phyloP scores from a whole-genome alignment of 495 filamentous ascomycete species.

The Daldinia grandis region DNA sequence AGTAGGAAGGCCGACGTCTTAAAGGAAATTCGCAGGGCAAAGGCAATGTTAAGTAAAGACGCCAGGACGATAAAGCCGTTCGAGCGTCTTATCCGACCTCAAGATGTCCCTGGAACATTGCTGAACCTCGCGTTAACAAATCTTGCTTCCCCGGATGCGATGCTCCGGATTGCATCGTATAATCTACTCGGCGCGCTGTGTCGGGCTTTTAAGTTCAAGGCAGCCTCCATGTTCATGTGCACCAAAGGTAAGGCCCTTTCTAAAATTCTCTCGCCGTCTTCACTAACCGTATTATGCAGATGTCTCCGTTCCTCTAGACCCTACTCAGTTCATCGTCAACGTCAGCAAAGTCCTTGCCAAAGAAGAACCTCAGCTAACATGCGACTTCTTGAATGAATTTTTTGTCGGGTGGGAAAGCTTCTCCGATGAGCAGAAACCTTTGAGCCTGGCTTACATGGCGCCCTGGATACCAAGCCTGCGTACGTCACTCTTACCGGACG shows the following conservation, averaged over 20 bases:
- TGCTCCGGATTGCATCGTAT: slow-evolving; percentile 67
- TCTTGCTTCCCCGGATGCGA: slow-evolving; percentile 64
- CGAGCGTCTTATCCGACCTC: slow-evolving; percentile 68
- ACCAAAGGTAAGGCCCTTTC: slow-evolving; percentile 57
- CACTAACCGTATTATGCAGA: slow-evolving; percentile 47
- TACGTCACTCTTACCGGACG: slow-evolving; percentile 62
- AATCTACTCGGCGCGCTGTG: slow-evolving; percentile 70
- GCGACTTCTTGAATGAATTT: slow-evolving; percentile 72
- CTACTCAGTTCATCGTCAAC: slow-evolving; percentile 68
- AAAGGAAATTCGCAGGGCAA: slow-evolving; percentile 65
- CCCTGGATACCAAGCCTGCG: slow-evolving; percentile 69
- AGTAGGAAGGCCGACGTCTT: slow-evolving; percentile 67
- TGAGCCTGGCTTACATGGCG: slow-evolving; percentile 72
- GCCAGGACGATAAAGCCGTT: slow-evolving; percentile 62
- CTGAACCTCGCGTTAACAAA: slow-evolving; percentile 72
- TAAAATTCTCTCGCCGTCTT: not conserved
- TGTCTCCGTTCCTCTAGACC: slow-evolving; percentile 65
- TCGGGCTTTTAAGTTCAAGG: slow-evolving; percentile 69
- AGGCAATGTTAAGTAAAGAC: slow-evolving; percentile 68
- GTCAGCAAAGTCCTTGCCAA: slow-evolving; percentile 67
- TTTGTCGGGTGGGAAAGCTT: slow-evolving; percentile 75
- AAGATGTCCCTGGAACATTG: slow-evolving; percentile 73
- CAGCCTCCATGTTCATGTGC: slow-evolving; percentile 65
- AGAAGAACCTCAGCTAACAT: slow-evolving; percentile 70
- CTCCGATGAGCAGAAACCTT: slow-evolving; percentile 66